A percentile compares a stretch with the other conserved stretches of the same genome.
These are phyloP conservation scores for Cercospora zeina DNA, from an alignment of 2,329 filamentous ascomycete genomes.

Conservation along the genomic window DNA sequence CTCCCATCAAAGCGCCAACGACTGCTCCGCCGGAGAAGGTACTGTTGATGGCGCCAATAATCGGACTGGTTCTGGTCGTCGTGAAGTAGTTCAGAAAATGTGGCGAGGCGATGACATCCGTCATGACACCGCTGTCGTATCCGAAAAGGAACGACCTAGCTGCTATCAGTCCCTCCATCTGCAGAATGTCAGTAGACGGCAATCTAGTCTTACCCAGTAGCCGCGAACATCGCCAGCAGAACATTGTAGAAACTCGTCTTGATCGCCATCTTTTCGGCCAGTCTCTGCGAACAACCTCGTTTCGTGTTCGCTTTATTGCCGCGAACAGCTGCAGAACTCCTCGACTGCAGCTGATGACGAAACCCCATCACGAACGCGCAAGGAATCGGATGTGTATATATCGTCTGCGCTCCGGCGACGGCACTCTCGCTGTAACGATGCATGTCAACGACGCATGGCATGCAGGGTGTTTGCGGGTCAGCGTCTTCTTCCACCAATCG, in stretches of 20 bases:
- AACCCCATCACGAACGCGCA: slow-evolving; percentile 6
- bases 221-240: slow-evolving; percentile 35
- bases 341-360: not conserved
- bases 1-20: slow-evolving; percentile 56
- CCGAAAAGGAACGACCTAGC: slow-evolving; percentile 49
- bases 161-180: slow-evolving; percentile 15
- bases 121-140: slow-evolving; percentile 46
- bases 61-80: slow-evolving; percentile 51
- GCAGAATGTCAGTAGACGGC: not conserved
- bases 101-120: slow-evolving; percentile 57
- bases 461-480: slow-evolving; percentile 14
- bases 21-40: slow-evolving; percentile 62
- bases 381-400: slow-evolving; percentile 5
- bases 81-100: slow-evolving; percentile 61
- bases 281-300: not conserved
- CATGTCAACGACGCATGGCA: slow-evolving; percentile 14
- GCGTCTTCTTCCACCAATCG: slow-evolving; percentile 23
- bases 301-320: not conserved
- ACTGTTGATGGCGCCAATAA: slow-evolving; percentile 64
- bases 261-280: slow-evolving; percentile 22
- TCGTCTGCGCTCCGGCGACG: not conserved
- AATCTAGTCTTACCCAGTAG: slow-evolving; percentile 30
- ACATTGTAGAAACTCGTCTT: slow-evolving; percentile 34
- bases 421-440: slow-evolving; percentile 15
- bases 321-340: not conserved